Base-by-base conservation (phyloP, 208 protist genomes). In the Leptomonas pyrrhocoris region DNA sequence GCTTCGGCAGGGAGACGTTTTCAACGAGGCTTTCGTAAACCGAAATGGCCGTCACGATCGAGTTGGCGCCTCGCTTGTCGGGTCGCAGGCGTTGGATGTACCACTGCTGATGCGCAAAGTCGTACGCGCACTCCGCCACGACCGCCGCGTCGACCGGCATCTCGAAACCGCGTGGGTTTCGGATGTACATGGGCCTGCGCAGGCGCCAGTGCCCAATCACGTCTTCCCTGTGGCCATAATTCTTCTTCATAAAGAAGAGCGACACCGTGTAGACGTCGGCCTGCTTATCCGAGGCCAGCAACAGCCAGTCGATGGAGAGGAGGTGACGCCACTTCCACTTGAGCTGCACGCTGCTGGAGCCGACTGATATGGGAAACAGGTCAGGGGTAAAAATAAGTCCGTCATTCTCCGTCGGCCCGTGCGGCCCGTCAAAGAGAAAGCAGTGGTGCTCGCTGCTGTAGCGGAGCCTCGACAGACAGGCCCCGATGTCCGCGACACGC, bases 301-400 rank as follows among this genome's bases (percentile, higher is more conserved):
- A 23, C 62, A 81, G 77, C 83, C 81, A 94, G 68, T 94, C 89
- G 19, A 94, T 85, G 28, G 89, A 93, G 25, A 94, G 74, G 42
- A 88, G 76, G 21, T 77, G 72, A 31, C 64, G 83, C 87, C 89
- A 94, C 71, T 94, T 94, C 89, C 89, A 94, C 75, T 94, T 94
- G 36, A 93, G 31, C 63, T 94, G 89, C 7, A 40, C 64, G 56
- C 73, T 77, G 68, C 81, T 86, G 23, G 89, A 79, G 15, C 89
- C 89, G 45, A 79, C 73, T 48, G 69, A 38, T 54, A 94, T 61
- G 25, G 80, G 77, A 64, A 94, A 94, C 30, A 59, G 60, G 45
- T 94, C 76, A 3, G 89, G 89, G 4, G 89, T 93, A 63, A 94
- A 92, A 49, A 94, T 88, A 56, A 94, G 86, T 2, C 89, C 89